Evolutionary conservation across 805 yeast species (phyloP).

Genomic region (Wickerhamiella parazyma): DNA sequence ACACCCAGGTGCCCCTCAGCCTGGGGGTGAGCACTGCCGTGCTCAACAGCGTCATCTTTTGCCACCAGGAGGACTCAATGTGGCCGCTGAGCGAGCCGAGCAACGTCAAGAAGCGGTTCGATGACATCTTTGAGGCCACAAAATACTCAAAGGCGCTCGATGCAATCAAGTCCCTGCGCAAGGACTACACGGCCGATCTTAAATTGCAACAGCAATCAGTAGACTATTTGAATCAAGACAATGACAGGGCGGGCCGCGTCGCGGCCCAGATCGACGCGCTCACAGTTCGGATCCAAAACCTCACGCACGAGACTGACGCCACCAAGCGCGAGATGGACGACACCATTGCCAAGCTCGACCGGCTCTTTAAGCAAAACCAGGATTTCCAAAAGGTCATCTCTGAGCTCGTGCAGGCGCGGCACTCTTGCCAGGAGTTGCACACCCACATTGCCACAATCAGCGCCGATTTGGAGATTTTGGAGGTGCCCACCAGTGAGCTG

Average conservation of each 20-base stretch:
- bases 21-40: conserved; percentile 83
- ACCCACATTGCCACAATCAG: conserved; percentile 42
- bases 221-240: conserved; percentile 59
- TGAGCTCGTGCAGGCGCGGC: conserved; percentile 43
- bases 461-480: conserved; percentile 35
- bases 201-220: conserved; percentile 67
- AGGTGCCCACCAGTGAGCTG: conserved; percentile 13
- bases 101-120: conserved; percentile 76
- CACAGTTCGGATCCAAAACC: conserved; percentile 31
- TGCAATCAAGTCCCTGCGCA: conserved; percentile 56
- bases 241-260: conserved; percentile 53
- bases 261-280: conserved; percentile 35
- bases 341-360: conserved; percentile 46
- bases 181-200: conserved; percentile 64
- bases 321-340: conserved; percentile 38
- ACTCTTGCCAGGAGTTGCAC: conserved; percentile 32
- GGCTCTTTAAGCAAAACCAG: conserved; percentile 61
- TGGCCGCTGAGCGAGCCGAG: conserved; percentile 93
- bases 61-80: conserved; percentile 92
- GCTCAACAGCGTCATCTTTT: conserved; percentile 82
- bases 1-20: conserved; percentile 62
- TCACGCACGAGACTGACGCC: conserved; percentile 35
- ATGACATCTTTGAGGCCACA: conserved; percentile 91
- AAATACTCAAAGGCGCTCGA: conserved; percentile 87
- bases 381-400: conserved; percentile 63